A percentile compares a stretch with the other conserved stretches of the same genome.
These are phyloP conservation scores for Phytophthora sp. DNA, from an alignment of 352 stramenopile genomes.

Conservation along the genomic window DNA sequence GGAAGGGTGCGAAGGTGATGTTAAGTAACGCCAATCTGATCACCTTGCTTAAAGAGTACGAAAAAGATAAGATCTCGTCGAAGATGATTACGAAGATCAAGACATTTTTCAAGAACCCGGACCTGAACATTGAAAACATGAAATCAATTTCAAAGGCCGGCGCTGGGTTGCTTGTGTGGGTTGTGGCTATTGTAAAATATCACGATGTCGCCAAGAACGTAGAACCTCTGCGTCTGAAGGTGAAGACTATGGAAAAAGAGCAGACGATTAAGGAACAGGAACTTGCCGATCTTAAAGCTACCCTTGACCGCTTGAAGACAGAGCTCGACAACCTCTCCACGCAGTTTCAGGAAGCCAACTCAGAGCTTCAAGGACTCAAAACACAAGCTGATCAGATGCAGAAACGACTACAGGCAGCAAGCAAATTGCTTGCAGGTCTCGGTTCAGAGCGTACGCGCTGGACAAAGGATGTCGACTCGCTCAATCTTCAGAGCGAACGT, in stretches of 20 bases:
- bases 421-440: slow-evolving; percentile 93
- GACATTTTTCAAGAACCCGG: slow-evolving; percentile 94
- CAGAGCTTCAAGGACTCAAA: slow-evolving; percentile 92
- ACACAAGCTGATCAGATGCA: slow-evolving; percentile 95
- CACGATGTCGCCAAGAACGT: slow-evolving; percentile 96
- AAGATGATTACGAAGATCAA: slow-evolving; percentile 96
- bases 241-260: slow-evolving; percentile 95
- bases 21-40: slow-evolving; percentile 93
- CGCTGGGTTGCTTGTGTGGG: slow-evolving; percentile 92
- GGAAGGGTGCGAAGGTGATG: slow-evolving; percentile 96
- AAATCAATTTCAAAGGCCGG: slow-evolving; percentile 93
- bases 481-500: slow-evolving; percentile 85
- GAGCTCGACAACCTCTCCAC: slow-evolving; percentile 92
- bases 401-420: slow-evolving; percentile 91
- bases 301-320: slow-evolving; percentile 78
- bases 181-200: slow-evolving; percentile 96
- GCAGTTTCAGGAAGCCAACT: slow-evolving; percentile 92
- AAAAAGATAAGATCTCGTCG: slow-evolving; percentile 95
- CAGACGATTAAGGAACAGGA: slow-evolving; percentile 92
- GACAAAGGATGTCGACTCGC: slow-evolving; percentile 91
- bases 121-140: slow-evolving; percentile 96
- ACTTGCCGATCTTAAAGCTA: slow-evolving; percentile 85
- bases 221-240: slow-evolving; percentile 90
- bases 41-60: slow-evolving; percentile 93
- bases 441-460: slow-evolving; percentile 92